Conservation (phyloP, 2,329 filamentous ascomycete species). For the Aspergillus sp. region DNA sequence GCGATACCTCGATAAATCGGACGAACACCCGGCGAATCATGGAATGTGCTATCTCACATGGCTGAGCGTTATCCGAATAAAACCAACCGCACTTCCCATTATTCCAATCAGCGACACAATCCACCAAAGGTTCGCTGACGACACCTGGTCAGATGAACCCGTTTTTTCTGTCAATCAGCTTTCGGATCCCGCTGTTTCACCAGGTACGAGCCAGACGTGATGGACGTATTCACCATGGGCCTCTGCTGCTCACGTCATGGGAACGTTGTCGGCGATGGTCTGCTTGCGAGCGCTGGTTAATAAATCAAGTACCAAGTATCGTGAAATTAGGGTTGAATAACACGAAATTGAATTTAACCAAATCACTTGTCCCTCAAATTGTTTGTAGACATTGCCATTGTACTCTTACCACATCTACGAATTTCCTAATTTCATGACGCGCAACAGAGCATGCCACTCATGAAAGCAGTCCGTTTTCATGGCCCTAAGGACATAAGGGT, state of each 20-base stretch:
- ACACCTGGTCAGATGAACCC: slow-evolving; percentile 3
- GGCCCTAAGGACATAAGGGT: slow-evolving; percentile 36
- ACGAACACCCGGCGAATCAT: background rate
- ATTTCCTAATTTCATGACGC: background rate
- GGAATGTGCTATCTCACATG: background rate
- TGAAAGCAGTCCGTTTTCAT: slow-evolving; percentile 38
- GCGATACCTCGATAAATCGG: background rate
- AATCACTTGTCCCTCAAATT: background rate
- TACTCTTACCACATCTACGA: background rate
- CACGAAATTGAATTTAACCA: background rate
- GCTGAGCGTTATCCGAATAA: background rate
- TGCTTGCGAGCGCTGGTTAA: background rate
- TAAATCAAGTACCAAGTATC: background rate
- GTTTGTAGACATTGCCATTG: background rate
- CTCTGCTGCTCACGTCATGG: background rate
- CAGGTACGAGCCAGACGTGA: background rate
- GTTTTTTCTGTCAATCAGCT: background rate
- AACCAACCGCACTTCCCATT: background rate
- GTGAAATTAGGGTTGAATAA: background rate
- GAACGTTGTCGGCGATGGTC: background rate
- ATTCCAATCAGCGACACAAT: background rate
- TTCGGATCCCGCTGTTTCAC: background rate
- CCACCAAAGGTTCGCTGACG: slow-evolving; percentile 9
- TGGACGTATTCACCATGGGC: background rate
- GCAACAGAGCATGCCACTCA: background rate